Base-by-base conservation (phyloP, 352 stramenopile species). In the Phytopythium litorale region DNA sequence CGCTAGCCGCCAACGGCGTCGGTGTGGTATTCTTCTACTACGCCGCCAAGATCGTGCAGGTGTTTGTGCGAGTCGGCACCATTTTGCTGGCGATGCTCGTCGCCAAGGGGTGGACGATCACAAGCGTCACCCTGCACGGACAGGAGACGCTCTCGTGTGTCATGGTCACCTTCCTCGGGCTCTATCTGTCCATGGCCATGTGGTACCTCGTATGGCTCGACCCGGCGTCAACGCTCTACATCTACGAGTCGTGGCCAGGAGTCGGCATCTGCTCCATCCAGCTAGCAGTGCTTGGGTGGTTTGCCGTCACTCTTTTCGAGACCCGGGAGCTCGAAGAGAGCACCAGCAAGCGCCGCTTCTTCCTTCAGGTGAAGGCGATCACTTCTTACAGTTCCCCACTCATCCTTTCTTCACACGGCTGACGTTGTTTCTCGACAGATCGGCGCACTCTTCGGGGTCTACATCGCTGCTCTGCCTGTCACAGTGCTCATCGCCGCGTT, bases 61-160 rank as follows among this genome's bases (percentile, higher is more conserved):
- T 90, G 4, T 84, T 93, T 64, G 76, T 90, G 30, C 79, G 76
- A 4, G 80, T 91, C n/a, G 78, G 71, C 43, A 88, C 81, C 25
- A 76, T 91, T 43, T 55, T 91, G 59, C 60, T 93, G 18, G 81
- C 80, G 7, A 89, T 91, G 81, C 63, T 91, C 9, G 71, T 93
- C 21, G 84, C 81, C 1, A 91, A 93, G 57, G 81, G 81, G 1
- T 93, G 84, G 84, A 93, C 84, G 8, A 91, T 93, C 71, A 91
- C 84, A 58, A 73, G 69, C 35, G 75, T 91, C 9, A 60, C 60
- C 18, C 71, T 91, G 25, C 67, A 89, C 21, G 80, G 80, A 0
- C 84, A 88, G 43, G 77, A 87, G 53, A 75, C 84, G 69, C 77
- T 91, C 32, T 87, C 81, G 38, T 87, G 78, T 38, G 63, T 90